These are phyloP conservation scores for Colletotrichum musae DNA, from an alignment of 2,329 filamentous ascomycete genomes.

Conservation along the genomic window DNA sequence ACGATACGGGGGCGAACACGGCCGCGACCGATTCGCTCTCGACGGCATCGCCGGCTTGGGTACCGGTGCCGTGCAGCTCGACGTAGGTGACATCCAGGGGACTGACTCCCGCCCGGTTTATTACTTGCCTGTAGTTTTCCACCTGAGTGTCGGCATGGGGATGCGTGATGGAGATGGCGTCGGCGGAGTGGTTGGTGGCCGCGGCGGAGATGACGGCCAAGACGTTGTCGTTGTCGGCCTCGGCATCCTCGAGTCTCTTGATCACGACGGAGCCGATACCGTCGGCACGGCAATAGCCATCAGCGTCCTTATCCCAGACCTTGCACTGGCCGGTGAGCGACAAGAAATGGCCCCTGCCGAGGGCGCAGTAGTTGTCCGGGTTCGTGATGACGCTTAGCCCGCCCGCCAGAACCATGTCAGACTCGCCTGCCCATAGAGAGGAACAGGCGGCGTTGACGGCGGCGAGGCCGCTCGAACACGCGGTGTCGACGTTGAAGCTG, in stretches of 20 bases:
- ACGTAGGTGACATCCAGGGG: conserved; percentile 46
- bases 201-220: conserved; percentile 52
- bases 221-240: conserved; percentile 58
- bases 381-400: conserved; percentile 49
- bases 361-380: conserved; percentile 48
- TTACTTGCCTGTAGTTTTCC: conserved; percentile 48
- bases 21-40: conserved; percentile 42
- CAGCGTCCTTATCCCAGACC: conserved; percentile 56
- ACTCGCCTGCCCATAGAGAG: conserved; percentile 50
- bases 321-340: conserved; percentile 37
- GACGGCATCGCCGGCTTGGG: conserved; percentile 48
- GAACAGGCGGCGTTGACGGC: conserved; percentile 61
- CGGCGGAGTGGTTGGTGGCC: conserved; percentile 57
- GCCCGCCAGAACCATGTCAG: conserved; percentile 52
- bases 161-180: conserved; percentile 55
- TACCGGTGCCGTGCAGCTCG: conserved; percentile 59
- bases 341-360: conserved; percentile 10
- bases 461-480: conserved; percentile 63
- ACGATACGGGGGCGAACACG: conserved; percentile 27
- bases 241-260: conserved; percentile 59
- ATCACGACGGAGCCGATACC: conserved; percentile 57
- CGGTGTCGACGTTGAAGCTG: conserved; percentile 65
- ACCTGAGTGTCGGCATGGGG: conserved; percentile 32
- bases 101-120: conserved; percentile 48
- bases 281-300: conserved; percentile 66